Base-by-base conservation (phyloP, 129 eudicot species). In the Flaveria ramosissima region DNA sequence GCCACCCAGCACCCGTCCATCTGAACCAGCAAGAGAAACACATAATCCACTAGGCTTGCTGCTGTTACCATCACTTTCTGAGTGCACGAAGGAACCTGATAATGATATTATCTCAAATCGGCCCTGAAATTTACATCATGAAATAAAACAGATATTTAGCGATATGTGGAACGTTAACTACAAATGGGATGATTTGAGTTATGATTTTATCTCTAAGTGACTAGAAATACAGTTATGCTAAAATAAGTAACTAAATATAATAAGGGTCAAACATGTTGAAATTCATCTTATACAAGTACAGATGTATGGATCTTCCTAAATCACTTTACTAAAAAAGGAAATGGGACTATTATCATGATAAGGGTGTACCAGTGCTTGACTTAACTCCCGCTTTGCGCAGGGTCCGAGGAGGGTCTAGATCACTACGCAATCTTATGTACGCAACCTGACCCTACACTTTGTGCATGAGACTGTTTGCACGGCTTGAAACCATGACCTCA, bases 1-100 rank as follows among this genome's bases (percentile, higher is more conserved):
- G 51, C 98, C 98, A 66, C 98, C 98, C 81, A 92, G 72, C 26
- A 92, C 98, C 67, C 92, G 86, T 7, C 96, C 96, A 78, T 92
- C 98, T 60, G 96, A 70, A 74, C 97, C 96, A 14, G 98, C 97
- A 84, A 93, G 83, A 27, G 98, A 93, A 39, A 93, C 89, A 77
- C 97, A 88, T 84, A 93, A 85, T 81, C 89, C 91, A 59, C 89
- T 89, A 32, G 86, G 77, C 77, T 89, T 83, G 83, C 84, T 86
- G 63, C 59, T 67, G 59, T 72, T 82, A 78, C 92, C 92, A 64
- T 80, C 81, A 78, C 74, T 84, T 77, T 90, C 92, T 17, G 97
- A 85, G 77, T 77, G 81, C 64, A 80, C 41, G 78, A 87, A 91
- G 19, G 97, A 89, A 48, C 98, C 98, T 27, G 98, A 80, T 82